Percentiles rank a stretch among this genome's conserved stretches.
Evolutionary conservation across 768 basidiomycete genomes (phyloP).

Genomic region (Suillus spraguei): DNA sequence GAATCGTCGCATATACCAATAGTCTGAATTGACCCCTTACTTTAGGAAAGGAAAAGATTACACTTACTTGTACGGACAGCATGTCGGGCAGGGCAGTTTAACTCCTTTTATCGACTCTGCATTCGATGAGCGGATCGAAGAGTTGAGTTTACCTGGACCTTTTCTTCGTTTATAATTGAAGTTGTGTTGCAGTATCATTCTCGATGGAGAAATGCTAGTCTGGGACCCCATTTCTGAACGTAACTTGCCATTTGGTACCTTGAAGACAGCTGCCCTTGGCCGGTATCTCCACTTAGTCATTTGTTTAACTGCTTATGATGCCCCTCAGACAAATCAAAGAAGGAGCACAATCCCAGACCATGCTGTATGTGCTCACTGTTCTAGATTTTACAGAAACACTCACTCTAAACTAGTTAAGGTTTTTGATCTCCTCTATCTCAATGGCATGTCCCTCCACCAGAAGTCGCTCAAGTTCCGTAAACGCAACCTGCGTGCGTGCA

Average conservation of each 20-base stretch:
- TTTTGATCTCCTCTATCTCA: conserved; percentile 91
- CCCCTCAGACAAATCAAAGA: conserved; percentile 64
- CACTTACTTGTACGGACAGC: conserved; percentile 88
- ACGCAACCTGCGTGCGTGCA: conserved; percentile 67
- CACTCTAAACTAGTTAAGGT: conserved; percentile 77
- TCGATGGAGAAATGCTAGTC: conserved; percentile 98
- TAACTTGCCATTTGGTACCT: conserved; percentile 88
- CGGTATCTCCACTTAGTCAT: conserved; percentile 14
- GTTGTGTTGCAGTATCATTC: conserved; percentile 64
- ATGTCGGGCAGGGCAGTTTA: conserved; percentile 80
- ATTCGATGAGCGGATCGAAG: conserved; percentile 75
- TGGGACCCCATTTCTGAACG: conserved; percentile 92
- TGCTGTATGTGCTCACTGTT: conserved; percentile 61
- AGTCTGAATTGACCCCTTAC: conserved; percentile 8
- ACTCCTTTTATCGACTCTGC: conserved; percentile 83
- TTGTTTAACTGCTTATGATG: conserved; percentile 5
- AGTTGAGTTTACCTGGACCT: conserved; percentile 52
- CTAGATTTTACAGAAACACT: conserved; percentile 29
- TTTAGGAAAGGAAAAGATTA: conserved; percentile 88
- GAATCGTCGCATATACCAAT: conserved; percentile 2
- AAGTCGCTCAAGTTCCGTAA: conserved; percentile 77
- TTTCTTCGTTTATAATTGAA: conserved; percentile 15
- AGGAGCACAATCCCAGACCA: conserved; percentile 76
- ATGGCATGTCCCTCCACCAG: conserved; percentile 76
- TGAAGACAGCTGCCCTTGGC: conserved; percentile 94